These are phyloP conservation scores for Pugionium dolabratum DNA, from an alignment of 345 rosid species.

Conservation along the genomic window DNA sequence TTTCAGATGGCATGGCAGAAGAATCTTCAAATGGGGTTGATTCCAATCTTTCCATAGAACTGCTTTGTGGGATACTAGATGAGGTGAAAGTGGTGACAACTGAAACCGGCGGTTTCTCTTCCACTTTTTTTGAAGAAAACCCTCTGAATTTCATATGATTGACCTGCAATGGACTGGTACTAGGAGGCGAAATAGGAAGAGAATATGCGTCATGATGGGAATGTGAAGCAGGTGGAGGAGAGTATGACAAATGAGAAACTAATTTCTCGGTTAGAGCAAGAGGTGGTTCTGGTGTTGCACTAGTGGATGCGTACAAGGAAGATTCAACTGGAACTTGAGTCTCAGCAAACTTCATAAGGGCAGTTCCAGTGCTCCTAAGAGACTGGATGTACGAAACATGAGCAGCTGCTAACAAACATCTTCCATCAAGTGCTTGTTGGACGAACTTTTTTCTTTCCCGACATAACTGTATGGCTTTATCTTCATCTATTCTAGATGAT, in stretches of 20 bases:
- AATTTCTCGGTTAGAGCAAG: conserved; percentile 61
- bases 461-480: conserved; percentile 83
- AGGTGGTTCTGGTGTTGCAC: conserved; percentile 79
- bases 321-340: conserved; percentile 70
- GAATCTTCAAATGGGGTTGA: conserved; percentile 54
- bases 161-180: conserved; percentile 51
- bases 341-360: conserved; percentile 77
- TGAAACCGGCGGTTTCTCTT: conserved; percentile 67
- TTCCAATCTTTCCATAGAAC: conserved; percentile 50
- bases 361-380: conserved; percentile 67
- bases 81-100: conserved; percentile 53
- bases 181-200: conserved; percentile 65
- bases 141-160: conserved; percentile 70
- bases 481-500: conserved; percentile 76
- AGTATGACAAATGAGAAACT: conserved; percentile 55
- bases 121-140: conserved; percentile 61
- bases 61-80: conserved; percentile 52
- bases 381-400: conserved; percentile 77
- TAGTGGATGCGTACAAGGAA: conserved; percentile 75
- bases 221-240: conserved; percentile 66
- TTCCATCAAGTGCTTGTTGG: conserved; percentile 89
- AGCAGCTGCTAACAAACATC: conserved; percentile 80
- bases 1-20: conserved; percentile 48
- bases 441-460: conserved; percentile 84
- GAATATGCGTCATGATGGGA: conserved; percentile 57